A percentile compares a stretch with the other conserved stretches of the same genome.
These are phyloP conservation scores for Rhodocollybia butyracea DNA, from an alignment of 768 basidiomycete genomes.

Conservation along the genomic window DNA sequence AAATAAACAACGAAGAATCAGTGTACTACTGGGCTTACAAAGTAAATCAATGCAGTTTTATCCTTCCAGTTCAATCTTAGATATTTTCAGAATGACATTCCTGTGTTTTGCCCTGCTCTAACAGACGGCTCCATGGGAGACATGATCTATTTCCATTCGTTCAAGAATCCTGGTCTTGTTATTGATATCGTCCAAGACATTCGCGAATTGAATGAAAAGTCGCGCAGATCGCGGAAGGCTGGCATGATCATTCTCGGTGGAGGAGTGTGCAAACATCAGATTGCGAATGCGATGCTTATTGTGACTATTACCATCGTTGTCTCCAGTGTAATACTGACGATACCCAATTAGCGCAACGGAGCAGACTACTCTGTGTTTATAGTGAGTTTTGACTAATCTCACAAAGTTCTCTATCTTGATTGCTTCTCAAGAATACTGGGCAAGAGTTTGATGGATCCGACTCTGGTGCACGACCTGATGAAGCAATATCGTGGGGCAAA, in stretches of 20 bases:
- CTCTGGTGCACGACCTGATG: constrained; percentile 94
- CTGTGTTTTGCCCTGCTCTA: constrained; percentile 96
- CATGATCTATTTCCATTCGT: constrained; percentile 99
- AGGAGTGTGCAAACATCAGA: constrained; percentile 98
- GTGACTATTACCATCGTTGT: constrained; percentile 41
- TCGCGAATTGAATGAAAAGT: constrained; percentile 83
- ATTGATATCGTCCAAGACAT: constrained; percentile 97
- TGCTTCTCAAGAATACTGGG: constrained; percentile 76
- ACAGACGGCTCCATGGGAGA: constrained; percentile 98
- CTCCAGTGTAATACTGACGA: constrained; percentile 8
- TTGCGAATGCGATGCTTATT: constrained; percentile 99
- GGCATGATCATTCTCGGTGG: constrained; percentile 99
- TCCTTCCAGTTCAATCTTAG: constrained; percentile 11
- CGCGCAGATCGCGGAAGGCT: constrained; percentile 84
- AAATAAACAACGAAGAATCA: constrained; percentile 95
- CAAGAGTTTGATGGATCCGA: constrained; percentile 99
- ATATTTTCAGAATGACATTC: constrained; percentile 85
- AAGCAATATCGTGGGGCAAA: constrained; percentile 99
- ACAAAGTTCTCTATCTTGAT: not conserved
- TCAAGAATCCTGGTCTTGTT: constrained; percentile 76
- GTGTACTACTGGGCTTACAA: constrained; percentile 99
- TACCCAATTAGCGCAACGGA: constrained; percentile 77
- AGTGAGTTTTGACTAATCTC: constrained; percentile 37
- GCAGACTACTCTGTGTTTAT: constrained; percentile 98
- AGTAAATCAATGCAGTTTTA: constrained; percentile 50